Evolutionary conservation across 2,329 filamentous ascomycete species (phyloP).

Genomic region (Anthostomella pinea): DNA sequence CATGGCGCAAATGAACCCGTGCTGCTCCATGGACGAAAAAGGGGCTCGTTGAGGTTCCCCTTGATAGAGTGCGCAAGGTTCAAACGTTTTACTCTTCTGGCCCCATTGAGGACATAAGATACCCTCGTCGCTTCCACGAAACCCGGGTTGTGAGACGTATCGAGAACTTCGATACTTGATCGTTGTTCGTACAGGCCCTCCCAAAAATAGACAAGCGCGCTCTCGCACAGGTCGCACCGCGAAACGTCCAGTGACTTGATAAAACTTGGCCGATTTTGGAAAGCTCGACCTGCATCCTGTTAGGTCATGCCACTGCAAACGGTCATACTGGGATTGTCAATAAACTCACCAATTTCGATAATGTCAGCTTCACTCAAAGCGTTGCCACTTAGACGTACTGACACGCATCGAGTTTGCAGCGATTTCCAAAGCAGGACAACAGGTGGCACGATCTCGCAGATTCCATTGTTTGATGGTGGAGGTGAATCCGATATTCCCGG

Average conservation of each 20-base stretch:
- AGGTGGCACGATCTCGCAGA: constrained; percentile 44
- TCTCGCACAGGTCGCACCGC: constrained; percentile 49
- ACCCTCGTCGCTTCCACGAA: constrained; percentile 48
- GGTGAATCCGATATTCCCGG: constrained; percentile 14
- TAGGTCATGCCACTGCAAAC: constrained; percentile 3
- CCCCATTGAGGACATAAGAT: constrained; percentile 41
- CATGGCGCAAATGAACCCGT: constrained; percentile 35
- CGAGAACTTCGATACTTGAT: constrained; percentile 44
- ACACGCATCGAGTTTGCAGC: constrained; percentile 47
- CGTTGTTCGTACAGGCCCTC: constrained; percentile 44
- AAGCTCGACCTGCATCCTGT: constrained; percentile 20
- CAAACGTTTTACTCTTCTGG: constrained; percentile 44
- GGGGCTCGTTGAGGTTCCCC: constrained; percentile 40
- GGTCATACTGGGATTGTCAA: background rate
- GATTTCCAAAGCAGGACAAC: constrained; percentile 49
- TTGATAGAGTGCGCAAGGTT: constrained; percentile 52
- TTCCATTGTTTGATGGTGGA: constrained; percentile 8
- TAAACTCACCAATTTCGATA: constrained; percentile 46
- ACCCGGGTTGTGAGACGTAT: constrained; percentile 53
- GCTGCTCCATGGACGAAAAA: constrained; percentile 44
- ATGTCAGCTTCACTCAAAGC: constrained; percentile 44
- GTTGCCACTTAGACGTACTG: constrained; percentile 50
- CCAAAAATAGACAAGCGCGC: constrained; percentile 47
- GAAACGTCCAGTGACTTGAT: constrained; percentile 50
- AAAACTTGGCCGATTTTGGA: constrained; percentile 33